Evolutionary conservation across 768 basidiomycete genomes (phyloP).

Genomic region (Pulveroboletus ravenelii): DNA sequence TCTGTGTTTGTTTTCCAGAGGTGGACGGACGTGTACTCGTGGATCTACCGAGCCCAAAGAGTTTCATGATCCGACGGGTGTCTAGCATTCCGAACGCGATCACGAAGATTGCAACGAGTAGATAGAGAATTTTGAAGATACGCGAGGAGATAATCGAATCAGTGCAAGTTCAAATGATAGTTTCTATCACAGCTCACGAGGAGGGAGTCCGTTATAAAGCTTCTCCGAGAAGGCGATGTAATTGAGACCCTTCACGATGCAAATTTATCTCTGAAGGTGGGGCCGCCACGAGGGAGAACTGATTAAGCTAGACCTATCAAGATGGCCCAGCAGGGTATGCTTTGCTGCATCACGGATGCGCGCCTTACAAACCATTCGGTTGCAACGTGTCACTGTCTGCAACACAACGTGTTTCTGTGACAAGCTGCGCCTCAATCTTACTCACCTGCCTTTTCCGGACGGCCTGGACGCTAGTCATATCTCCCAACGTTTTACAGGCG

Average conservation of each 20-base stretch:
- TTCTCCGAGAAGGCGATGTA: constrained; percentile 27
- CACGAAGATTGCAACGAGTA: constrained; percentile 17
- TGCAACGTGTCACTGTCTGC: constrained; percentile 18
- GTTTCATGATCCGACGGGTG: constrained; percentile 30
- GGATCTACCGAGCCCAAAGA: constrained; percentile 28
- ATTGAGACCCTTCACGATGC: constrained; percentile 6
- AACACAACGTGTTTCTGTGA: constrained; percentile 1
- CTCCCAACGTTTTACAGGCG: constrained; percentile 5
- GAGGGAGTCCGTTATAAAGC: constrained; percentile 23
- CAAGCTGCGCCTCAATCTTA: constrained; percentile 18
- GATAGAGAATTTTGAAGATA: constrained; percentile 26
- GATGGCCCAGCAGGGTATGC: constrained; percentile 10
- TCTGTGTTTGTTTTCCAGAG: constrained; percentile 15
- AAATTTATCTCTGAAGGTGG: constrained; percentile 12
- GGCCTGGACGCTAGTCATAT: constrained; percentile 2
- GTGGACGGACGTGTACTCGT: constrained; percentile 23
- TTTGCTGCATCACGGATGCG: background rate
- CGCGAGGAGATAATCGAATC: constrained; percentile 9
- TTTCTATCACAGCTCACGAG: constrained; percentile 11
- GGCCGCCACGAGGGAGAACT: constrained; percentile 19
- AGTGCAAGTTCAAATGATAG: constrained; percentile 11
- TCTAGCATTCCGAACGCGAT: constrained; percentile 30
- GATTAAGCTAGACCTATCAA: constrained; percentile 1
- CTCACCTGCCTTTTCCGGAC: constrained; percentile 25
- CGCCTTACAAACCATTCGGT: constrained; percentile 10